A percentile compares a stretch with the other conserved stretches of the same genome.
These are phyloP conservation scores for Fallopia convolvulus DNA, from an alignment of 148 eudicot species.

Conservation along the genomic window DNA sequence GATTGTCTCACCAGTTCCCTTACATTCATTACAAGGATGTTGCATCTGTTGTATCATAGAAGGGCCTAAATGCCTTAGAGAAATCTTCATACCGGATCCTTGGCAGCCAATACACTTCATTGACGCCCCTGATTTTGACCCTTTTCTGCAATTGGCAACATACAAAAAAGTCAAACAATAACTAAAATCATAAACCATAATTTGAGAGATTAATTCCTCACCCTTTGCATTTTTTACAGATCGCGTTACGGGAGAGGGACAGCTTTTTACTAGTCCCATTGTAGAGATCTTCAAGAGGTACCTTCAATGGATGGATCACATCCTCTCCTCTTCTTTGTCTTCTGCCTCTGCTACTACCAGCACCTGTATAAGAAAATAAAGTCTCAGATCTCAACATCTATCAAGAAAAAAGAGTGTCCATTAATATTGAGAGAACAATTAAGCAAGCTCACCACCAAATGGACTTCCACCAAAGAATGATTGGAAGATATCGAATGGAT, in stretches of 20 bases:
- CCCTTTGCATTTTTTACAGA: slow-evolving; percentile 50
- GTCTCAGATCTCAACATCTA: neutral
- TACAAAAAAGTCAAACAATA: neutral
- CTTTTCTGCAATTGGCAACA: slow-evolving; percentile 29
- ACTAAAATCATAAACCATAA: neutral
- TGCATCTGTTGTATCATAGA: slow-evolving; percentile 61
- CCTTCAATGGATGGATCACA: slow-evolving; percentile 52
- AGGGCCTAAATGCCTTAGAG: slow-evolving; percentile 50
- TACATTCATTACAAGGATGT: slow-evolving; percentile 48
- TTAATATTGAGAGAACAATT: neutral
- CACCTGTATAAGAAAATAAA: slow-evolving; percentile 18
- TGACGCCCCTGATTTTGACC: slow-evolving; percentile 54
- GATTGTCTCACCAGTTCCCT: slow-evolving; percentile 48
- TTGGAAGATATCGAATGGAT: slow-evolving; percentile 50
- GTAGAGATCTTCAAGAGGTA: slow-evolving; percentile 41
- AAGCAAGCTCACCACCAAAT: slow-evolving; percentile 38
- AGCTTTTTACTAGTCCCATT: slow-evolving; percentile 47
- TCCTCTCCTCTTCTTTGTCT: slow-evolving; percentile 58
- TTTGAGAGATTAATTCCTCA: slow-evolving; percentile 12
- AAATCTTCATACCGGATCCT: slow-evolving; percentile 48
- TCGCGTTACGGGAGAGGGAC: slow-evolving; percentile 44
- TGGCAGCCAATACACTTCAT: slow-evolving; percentile 44
- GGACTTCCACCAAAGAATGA: slow-evolving; percentile 53
- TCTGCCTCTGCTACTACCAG: slow-evolving; percentile 53
- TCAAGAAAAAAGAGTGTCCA: neutral